Percentiles rank a stretch among this genome's conserved stretches.
Conservation (phyloP, 768 basidiomycete genomes). For the Trametes meyenii region DNA sequence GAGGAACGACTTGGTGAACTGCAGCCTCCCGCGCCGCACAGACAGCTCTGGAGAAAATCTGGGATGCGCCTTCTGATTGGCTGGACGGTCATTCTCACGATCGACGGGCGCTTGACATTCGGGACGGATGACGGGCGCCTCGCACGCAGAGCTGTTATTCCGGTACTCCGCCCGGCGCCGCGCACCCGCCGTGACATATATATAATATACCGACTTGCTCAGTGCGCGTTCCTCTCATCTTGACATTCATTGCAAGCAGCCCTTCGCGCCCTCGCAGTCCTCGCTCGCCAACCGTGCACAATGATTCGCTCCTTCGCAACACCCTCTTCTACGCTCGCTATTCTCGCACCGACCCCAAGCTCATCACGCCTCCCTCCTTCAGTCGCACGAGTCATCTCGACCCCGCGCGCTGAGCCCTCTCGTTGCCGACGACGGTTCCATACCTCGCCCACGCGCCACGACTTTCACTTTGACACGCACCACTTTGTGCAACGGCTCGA, state of each 20-base stretch:
- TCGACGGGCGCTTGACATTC: neutral
- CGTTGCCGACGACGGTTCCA: conserved; percentile 31
- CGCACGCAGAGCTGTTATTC: conserved; percentile 3
- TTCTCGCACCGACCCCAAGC: neutral
- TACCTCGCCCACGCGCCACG: conserved; percentile 32
- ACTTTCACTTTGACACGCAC: conserved; percentile 94
- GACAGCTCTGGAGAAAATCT: conserved; percentile 22
- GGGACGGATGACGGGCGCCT: neutral
- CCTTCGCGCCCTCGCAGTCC: neutral
- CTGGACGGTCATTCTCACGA: conserved; percentile 13
- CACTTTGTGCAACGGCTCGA: conserved; percentile 92
- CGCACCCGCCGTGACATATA: no score
- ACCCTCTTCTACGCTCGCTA: neutral
- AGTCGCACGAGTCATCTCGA: conserved; percentile 2
- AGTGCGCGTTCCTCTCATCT: no score
- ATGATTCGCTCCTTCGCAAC: conserved; percentile 13
- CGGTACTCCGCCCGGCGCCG: neutral
- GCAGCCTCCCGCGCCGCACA: neutral
- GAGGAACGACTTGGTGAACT: conserved; percentile 4
- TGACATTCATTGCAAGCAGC: neutral
- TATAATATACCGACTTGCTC: no score
- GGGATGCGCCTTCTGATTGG: conserved; percentile 23
- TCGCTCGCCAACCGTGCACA: neutral
- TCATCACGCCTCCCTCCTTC: neutral
- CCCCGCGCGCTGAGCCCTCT: neutral